A percentile compares a stretch with the other conserved stretches of the same genome.
phyloP scores from a whole-genome alignment of 2,329 filamentous ascomycete genomes.

The Trichoderma sp. region DNA sequence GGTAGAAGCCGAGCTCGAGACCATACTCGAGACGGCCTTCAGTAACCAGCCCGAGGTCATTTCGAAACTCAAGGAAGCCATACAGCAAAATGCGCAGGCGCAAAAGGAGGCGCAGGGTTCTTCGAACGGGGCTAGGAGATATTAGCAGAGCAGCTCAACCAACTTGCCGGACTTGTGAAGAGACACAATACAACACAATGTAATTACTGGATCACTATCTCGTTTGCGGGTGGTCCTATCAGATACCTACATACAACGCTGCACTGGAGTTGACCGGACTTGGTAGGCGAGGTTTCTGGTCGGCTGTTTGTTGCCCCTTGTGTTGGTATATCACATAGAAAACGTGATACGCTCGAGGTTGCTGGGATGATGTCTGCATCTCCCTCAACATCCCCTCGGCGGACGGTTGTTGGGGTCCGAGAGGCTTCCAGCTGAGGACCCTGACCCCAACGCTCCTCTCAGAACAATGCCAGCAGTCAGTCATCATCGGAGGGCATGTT shows the following conservation, averaged over 20 bases:
- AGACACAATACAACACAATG: background rate
- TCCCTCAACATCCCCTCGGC: too few species aligned
- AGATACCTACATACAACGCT: background rate
- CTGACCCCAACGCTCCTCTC: too few species aligned
- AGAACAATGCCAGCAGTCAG: background rate
- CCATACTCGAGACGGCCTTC: conserved; percentile 60
- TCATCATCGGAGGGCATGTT: background rate
- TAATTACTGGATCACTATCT: background rate
- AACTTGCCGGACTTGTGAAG: background rate
- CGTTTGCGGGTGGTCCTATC: background rate
- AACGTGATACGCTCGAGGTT: too few species aligned
- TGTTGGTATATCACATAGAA: too few species aligned
- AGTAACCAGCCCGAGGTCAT: conserved; percentile 62
- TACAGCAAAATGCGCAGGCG: conserved; percentile 58
- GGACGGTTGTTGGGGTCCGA: too few species aligned
- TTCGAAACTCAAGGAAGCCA: conserved; percentile 62
- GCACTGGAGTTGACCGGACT: background rate
- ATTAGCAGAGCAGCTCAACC: conserved; percentile 30
- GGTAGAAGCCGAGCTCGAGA: conserved; percentile 59
- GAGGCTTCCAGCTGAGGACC: too few species aligned
- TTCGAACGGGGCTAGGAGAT: conserved; percentile 40
- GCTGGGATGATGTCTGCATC: too few species aligned
- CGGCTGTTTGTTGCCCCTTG: too few species aligned
- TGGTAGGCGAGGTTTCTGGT: too few species aligned
- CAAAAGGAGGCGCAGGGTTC: conserved; percentile 49